Evolutionary conservation across 106 monocot species (phyloP).

Genomic region (Dendrobium catenatum): DNA sequence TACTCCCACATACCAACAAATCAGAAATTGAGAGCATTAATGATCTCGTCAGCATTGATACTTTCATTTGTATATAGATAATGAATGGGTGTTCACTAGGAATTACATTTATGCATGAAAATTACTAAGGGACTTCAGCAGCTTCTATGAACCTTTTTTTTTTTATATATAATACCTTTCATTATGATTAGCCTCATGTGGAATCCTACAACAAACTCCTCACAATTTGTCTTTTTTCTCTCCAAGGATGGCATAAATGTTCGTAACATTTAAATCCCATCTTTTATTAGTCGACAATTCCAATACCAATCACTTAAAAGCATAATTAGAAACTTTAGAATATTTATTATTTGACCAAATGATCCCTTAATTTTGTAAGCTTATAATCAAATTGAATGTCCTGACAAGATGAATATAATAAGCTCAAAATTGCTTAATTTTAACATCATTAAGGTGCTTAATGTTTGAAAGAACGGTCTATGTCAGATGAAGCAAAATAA

Average conservation of each 20-base stretch:
- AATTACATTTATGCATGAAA: conserved; percentile 40
- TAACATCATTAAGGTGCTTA: too few species aligned
- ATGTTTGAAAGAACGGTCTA: too few species aligned
- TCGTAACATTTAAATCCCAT: conserved; percentile 33
- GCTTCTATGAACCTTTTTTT: conserved; percentile 45
- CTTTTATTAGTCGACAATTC: too few species aligned
- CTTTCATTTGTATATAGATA: conserved; percentile 20
- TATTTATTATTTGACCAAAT: too few species aligned
- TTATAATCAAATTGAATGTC: too few species aligned
- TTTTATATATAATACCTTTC: conserved; percentile 22
- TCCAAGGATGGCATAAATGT: conserved; percentile 58
- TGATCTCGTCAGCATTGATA: neutral
- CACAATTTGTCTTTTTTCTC: conserved; percentile 62
- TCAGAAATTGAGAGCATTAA: conserved; percentile 14
- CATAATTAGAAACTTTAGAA: too few species aligned
- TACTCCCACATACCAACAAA: neutral
- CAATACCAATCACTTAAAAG: too few species aligned
- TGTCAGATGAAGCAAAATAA: too few species aligned
- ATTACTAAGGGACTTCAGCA: conserved; percentile 13
- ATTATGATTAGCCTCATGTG: conserved; percentile 52
- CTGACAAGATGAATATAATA: too few species aligned
- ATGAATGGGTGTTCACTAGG: conserved; percentile 38
- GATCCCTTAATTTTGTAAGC: too few species aligned
- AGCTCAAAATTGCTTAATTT: too few species aligned
- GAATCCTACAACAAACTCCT: conserved; percentile 45